Conservation (phyloP, 2,329 filamentous ascomycete genomes). For the Aspergillus calidoustus region DNA sequence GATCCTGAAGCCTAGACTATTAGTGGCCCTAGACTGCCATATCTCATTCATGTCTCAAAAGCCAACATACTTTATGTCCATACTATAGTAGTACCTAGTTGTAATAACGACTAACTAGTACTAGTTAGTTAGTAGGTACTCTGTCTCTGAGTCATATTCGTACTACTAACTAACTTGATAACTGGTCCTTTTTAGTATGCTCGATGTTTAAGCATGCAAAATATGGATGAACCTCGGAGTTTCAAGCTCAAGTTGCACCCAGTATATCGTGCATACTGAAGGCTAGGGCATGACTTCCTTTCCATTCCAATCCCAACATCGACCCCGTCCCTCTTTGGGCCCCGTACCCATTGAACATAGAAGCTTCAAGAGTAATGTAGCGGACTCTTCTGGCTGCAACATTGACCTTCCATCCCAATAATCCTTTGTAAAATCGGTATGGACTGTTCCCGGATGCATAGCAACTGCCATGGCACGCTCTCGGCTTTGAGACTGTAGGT, state of each 20-base stretch:
- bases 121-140: too few relatives aligned
- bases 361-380: conserved; percentile 66
- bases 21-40: too few relatives aligned
- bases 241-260: neutral
- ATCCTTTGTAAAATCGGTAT: conserved; percentile 71
- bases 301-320: conserved; percentile 72
- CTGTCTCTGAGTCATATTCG: too few relatives aligned
- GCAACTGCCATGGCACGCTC: conserved; percentile 69
- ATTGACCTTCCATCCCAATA: conserved; percentile 75
- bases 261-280: neutral
- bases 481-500: conserved; percentile 61
- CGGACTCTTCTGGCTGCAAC: conserved; percentile 69
- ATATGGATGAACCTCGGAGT: neutral
- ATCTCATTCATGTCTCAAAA: too few relatives aligned
- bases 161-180: too few relatives aligned
- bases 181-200: too few relatives aligned
- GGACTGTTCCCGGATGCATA: conserved; percentile 81
- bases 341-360: conserved; percentile 49
- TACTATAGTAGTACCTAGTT: too few relatives aligned
- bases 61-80: too few relatives aligned
- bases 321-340: conserved; percentile 58
- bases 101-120: too few relatives aligned
- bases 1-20: too few relatives aligned
- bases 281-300: conserved; percentile 63
- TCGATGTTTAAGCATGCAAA: too few relatives aligned